Evolutionary conservation across 2,329 filamentous ascomycete genomes (phyloP).

Genomic region (Annulohypoxylon truncatum): DNA sequence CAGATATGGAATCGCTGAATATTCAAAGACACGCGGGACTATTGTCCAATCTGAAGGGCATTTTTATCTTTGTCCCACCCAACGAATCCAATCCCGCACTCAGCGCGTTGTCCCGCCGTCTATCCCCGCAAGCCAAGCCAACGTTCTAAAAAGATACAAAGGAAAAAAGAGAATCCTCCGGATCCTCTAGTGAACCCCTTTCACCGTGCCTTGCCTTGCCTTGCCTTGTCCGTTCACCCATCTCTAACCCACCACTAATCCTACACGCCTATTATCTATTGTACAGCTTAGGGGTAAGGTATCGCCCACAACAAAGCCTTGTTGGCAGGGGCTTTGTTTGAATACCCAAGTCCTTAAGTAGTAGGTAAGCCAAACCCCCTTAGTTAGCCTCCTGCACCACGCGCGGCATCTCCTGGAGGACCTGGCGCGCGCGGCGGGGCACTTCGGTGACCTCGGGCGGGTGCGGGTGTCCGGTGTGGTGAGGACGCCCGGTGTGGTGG

Average conservation of each 20-base stretch:
- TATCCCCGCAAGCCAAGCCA: background rate
- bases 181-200: background rate
- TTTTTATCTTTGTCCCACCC: background rate
- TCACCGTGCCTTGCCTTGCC: background rate
- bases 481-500: background rate
- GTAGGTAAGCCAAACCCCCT: background rate
- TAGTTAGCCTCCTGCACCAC: conserved; percentile 20
- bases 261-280: conserved; percentile 1
- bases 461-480: background rate
- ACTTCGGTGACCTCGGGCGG: background rate
- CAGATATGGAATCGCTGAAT: background rate
- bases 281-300: conserved; percentile 8
- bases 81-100: background rate
- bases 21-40: background rate
- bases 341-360: too few species aligned
- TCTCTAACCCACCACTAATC: background rate
- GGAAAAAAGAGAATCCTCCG: background rate
- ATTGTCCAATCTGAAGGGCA: background rate
- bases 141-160: background rate
- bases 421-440: conserved; percentile 5
- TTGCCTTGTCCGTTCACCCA: background rate
- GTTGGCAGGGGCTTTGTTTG: too few species aligned
- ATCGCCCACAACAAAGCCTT: background rate
- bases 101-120: background rate
- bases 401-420: conserved; percentile 16